Evolutionary conservation across 225 moss, liverwort and hornwort species (phyloP).

Genomic region (Bryum argenteum): DNA sequence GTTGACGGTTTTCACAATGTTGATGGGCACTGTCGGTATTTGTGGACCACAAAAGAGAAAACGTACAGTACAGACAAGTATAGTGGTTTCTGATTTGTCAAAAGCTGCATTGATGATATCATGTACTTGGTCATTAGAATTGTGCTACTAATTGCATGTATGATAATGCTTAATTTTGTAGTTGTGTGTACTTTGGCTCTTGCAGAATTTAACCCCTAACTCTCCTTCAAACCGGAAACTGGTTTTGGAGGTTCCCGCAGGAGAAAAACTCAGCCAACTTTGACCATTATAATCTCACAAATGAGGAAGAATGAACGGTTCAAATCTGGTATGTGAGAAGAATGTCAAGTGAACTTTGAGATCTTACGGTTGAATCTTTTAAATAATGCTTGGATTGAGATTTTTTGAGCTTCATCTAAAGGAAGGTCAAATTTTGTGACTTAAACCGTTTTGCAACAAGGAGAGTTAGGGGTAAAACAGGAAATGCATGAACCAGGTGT

Average conservation of each 20-base stretch:
- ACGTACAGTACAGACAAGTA: background rate
- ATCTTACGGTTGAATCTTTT: too few species aligned
- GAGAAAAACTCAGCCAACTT: too few species aligned
- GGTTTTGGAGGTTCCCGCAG: too few species aligned
- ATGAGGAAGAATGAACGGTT: too few species aligned
- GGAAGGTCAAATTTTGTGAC: too few species aligned
- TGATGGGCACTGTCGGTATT: slow-evolving; percentile 22
- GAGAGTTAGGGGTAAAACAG: background rate
- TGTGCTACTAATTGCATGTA: background rate
- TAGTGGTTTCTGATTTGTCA: background rate
- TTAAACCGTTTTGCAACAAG: too few species aligned
- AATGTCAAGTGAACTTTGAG: too few species aligned
- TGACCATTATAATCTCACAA: too few species aligned
- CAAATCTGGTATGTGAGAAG: too few species aligned
- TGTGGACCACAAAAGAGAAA: background rate
- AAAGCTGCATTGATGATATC: background rate
- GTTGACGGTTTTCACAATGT: background rate
- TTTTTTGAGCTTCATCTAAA: too few species aligned
- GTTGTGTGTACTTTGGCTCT: background rate
- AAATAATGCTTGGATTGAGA: too few species aligned
- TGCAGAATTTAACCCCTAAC: background rate
- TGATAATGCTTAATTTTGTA: background rate
- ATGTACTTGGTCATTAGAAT: background rate
- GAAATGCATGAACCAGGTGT: background rate
- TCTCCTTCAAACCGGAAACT: too few species aligned